A percentile compares a stretch with the other conserved stretches of the same genome.
Conservation (phyloP, 83 land plant genomes). For the Thuja plicata region DNA sequence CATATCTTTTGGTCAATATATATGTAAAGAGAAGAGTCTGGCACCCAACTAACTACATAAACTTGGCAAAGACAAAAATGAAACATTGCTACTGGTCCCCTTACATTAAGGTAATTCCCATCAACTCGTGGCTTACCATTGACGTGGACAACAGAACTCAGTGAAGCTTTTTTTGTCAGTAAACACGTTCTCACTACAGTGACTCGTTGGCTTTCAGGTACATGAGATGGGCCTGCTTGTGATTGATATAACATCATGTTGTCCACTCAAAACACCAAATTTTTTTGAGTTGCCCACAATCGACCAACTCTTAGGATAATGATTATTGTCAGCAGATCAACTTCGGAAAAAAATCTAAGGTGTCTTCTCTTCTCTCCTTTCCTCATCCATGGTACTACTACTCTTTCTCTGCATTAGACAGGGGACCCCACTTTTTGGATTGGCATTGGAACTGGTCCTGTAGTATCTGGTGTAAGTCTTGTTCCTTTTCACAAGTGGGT, state of each 20-base stretch:
- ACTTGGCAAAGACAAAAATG: not conserved
- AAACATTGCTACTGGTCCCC: not conserved
- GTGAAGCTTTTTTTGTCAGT: not conserved
- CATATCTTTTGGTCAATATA: too few species aligned
- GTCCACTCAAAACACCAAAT: not conserved
- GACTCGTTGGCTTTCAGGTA: not conserved
- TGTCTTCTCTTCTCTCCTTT: not conserved
- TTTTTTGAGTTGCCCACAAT: not conserved
- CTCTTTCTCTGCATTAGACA: not conserved
- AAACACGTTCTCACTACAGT: not conserved
- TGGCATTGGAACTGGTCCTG: not conserved
- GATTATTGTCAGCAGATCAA: not conserved
- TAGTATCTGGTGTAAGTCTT: not conserved
- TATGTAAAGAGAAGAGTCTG: too few species aligned
- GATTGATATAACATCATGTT: not conserved
- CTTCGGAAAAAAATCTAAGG: not conserved
- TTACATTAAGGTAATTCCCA: not conserved
- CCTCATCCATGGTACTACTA: not conserved
- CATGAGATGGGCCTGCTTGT: not conserved
- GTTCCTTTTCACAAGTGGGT: not conserved
- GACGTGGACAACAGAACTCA: not conserved
- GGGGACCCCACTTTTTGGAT: constrained; percentile 2
- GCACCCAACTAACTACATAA: too few species aligned
- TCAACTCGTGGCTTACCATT: not conserved
- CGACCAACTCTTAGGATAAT: not conserved